These are phyloP conservation scores for Auricularia auricula-judae DNA, from an alignment of 768 basidiomycete genomes.

Conservation along the genomic window DNA sequence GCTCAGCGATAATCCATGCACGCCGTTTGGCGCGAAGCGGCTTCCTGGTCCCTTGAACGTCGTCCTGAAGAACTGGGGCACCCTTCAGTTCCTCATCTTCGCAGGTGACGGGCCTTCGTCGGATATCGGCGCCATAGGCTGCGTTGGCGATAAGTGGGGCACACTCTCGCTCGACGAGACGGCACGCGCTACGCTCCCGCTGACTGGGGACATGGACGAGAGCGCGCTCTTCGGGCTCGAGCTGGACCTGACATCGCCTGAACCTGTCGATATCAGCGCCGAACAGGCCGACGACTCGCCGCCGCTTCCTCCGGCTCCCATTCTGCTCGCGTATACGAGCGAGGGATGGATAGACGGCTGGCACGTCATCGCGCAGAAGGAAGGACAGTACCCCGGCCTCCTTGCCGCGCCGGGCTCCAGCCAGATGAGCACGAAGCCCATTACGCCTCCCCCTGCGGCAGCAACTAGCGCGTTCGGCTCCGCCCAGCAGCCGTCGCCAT, in stretches of 20 bases:
- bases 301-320: conserved; percentile 32
- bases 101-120: conserved; percentile 40
- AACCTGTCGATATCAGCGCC: conserved; percentile 25
- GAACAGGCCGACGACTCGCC: conserved; percentile 30
- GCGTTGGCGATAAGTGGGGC: conserved; percentile 30
- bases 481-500: background rate
- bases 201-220: conserved; percentile 60
- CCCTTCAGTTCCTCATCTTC: conserved; percentile 30
- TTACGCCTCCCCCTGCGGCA: conserved; percentile 1
- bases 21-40: conserved; percentile 31
- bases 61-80: conserved; percentile 33
- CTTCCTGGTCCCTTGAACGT: conserved; percentile 34
- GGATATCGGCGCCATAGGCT: conserved; percentile 37
- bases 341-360: conserved; percentile 71
- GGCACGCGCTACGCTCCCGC: conserved; percentile 47
- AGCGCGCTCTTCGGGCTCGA: conserved; percentile 56
- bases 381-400: conserved; percentile 47
- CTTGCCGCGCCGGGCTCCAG: conserved; percentile 15
- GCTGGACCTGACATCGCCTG: conserved; percentile 48
- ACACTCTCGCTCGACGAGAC: conserved; percentile 38
- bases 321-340: conserved; percentile 65
- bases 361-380: conserved; percentile 50
- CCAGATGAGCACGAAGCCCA: background rate
- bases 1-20: conserved; percentile 26
- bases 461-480: background rate